These are phyloP conservation scores for Harringtonia aguacate DNA, from an alignment of 2,329 filamentous ascomycete species.

Conservation along the genomic window DNA sequence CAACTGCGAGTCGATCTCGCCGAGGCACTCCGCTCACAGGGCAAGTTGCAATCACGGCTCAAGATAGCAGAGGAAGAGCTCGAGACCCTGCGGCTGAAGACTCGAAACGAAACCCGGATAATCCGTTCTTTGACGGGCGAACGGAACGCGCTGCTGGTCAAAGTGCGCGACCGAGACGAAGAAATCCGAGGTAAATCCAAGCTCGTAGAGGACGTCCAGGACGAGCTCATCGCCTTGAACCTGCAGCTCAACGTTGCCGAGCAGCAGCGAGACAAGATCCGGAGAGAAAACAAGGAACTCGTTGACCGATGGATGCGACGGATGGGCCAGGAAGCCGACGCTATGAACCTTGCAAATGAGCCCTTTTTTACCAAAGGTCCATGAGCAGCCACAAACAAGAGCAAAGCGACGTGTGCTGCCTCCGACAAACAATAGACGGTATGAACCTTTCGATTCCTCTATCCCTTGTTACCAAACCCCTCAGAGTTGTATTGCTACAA, in stretches of 20 bases:
- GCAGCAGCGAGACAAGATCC: conserved; percentile 59
- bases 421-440: neutral
- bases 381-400: neutral
- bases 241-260: conserved; percentile 82
- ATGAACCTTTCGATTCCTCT: neutral
- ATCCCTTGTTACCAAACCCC: neutral
- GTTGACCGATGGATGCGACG: conserved; percentile 85
- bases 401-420: too few species aligned
- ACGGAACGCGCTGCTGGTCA: conserved; percentile 48
- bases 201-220: conserved; percentile 74
- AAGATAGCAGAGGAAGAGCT: conserved; percentile 50
- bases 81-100: conserved; percentile 47
- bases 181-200: conserved; percentile 78
- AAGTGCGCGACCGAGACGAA: conserved; percentile 71
- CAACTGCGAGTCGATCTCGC: conserved; percentile 60
- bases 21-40: conserved; percentile 64
- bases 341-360: conserved; percentile 64
- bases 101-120: conserved; percentile 46
- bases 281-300: conserved; percentile 77
- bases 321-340: conserved; percentile 77
- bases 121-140: conserved; percentile 54
- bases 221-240: conserved; percentile 82
- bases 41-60: conserved; percentile 55
- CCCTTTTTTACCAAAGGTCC: conserved; percentile 17
- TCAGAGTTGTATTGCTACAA: too few species aligned